phyloP scores from a whole-genome alignment of 768 basidiomycete species.

The Leccinum ochraceum region DNA sequence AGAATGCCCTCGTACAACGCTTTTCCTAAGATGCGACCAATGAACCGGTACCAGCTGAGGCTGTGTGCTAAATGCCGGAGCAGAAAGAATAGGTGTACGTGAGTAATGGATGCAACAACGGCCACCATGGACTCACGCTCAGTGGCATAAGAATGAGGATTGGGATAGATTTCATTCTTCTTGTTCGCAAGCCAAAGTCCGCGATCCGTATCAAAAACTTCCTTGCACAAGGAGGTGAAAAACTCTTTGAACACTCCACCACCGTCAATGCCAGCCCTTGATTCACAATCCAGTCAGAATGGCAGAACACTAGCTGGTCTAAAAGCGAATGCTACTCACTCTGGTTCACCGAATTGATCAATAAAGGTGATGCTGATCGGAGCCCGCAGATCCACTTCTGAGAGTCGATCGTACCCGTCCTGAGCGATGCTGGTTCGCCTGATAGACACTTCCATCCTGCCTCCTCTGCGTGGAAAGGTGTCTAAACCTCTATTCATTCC shows the following conservation, averaged over 20 bases:
- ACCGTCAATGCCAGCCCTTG: constrained; percentile 89
- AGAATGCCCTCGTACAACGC: constrained; percentile 96
- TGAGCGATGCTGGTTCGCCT: constrained; percentile 79
- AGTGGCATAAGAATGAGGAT: constrained; percentile 87
- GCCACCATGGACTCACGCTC: constrained; percentile 57
- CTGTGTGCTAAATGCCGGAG: constrained; percentile 59
- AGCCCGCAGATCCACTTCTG: constrained; percentile 77
- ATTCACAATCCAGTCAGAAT: constrained; percentile 4
- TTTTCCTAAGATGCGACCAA: constrained; percentile 93
- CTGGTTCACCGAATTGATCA: constrained; percentile 83
- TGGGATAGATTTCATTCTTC: constrained; percentile 94
- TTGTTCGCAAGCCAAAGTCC: constrained; percentile 91
- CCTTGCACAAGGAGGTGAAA: constrained; percentile 87
- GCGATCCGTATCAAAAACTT: constrained; percentile 93
- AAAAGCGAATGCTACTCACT: constrained; percentile 50
- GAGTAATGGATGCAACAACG: neutral
- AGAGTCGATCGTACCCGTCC: constrained; percentile 87
- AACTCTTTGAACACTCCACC: constrained; percentile 99
- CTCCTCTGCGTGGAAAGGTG: constrained; percentile 15
- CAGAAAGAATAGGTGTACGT: neutral
- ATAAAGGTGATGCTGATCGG: constrained; percentile 89
- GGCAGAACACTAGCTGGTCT: neutral
- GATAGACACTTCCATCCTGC: constrained; percentile 30
- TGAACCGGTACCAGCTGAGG: constrained; percentile 89
- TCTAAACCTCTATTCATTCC: constrained; percentile 25